Base-by-base conservation (phyloP, 148 eudicot species). In the Euryodendron excelsum region DNA sequence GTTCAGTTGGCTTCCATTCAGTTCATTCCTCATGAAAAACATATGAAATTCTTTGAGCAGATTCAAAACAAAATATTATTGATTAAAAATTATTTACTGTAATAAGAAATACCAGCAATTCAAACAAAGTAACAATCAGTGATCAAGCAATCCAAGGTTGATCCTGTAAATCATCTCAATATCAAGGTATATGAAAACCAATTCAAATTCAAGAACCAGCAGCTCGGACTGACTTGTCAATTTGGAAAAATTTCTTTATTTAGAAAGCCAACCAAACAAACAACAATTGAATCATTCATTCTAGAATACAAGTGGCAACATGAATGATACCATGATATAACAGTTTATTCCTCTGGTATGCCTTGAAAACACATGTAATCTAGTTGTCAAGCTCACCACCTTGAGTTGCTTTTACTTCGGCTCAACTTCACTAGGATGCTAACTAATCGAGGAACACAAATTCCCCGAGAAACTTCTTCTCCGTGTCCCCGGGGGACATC, bases 361-460 rank as follows among this genome's bases (percentile, higher is more conserved):
- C 30, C 47, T n/a, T 53, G 62, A 33, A 73, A 47, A 73, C 13
- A 34, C 12, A 23, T 33, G 33, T 34, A 7, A 36, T n/a, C 1
- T 15, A 55, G 25, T 11, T 4, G 62, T 21, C 5, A 3, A 15
- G 45, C 11, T 73, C 73, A 80, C 18, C 7, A 72, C 37, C 80
- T 83, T 27, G 82, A 76, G 62, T 36, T 45, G 82, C 87, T 82
- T 77, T 44, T 79, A 69, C 76, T 82, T 73, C 83, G 33, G 77
- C 77, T 74, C 69, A 69, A 39, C 83, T 82, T 85, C 53, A 47
- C 65, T 15, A 85, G 20, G 6, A 82, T 72, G 34, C 61, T 75
- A 20, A 81, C 50, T 34, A 87, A 78, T 31, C 84, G 73, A 15
- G 90, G 94, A 61, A 87, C 84, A 81, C 94, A 90, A 36, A 87